Percentiles rank a stretch among this genome's conserved stretches.
Conservation (phyloP, 805 yeast genomes). For the Candida patagonica region DNA sequence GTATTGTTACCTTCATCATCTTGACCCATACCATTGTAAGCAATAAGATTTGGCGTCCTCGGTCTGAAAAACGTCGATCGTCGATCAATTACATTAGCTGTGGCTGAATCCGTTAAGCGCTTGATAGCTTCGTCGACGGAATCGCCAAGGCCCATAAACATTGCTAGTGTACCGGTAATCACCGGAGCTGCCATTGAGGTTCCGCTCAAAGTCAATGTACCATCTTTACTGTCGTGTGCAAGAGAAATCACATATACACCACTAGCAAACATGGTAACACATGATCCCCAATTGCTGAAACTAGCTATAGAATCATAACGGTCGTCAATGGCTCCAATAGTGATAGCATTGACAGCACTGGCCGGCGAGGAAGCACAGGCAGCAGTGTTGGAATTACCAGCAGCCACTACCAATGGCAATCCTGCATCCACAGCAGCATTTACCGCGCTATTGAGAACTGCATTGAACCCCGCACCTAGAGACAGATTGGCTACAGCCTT, state of each 20-base stretch:
- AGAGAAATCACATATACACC: slow-evolving; percentile 51
- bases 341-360: slow-evolving; percentile 58
- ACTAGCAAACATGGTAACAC: slow-evolving; percentile 77
- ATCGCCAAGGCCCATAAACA: slow-evolving; percentile 26
- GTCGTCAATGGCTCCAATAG: slow-evolving; percentile 88
- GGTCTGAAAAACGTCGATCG: slow-evolving; percentile 20
- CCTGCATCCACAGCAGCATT: slow-evolving; percentile 69
- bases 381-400: slow-evolving; percentile 70
- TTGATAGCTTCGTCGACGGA: slow-evolving; percentile 18
- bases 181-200: slow-evolving; percentile 27
- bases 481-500: slow-evolving; percentile 70
- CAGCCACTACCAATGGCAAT: slow-evolving; percentile 47
- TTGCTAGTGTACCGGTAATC: slow-evolving; percentile 23
- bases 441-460: slow-evolving; percentile 64
- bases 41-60: slow-evolving; percentile 21
- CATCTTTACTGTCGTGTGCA: slow-evolving; percentile 15
- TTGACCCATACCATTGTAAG: slow-evolving; percentile 29
- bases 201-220: slow-evolving; percentile 19
- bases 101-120: slow-evolving; percentile 16
- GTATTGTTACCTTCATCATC: neutral
- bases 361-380: slow-evolving; percentile 84
- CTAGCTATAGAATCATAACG: slow-evolving; percentile 55
- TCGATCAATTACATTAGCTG: slow-evolving; percentile 21
- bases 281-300: slow-evolving; percentile 83
- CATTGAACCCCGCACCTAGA: slow-evolving; percentile 63